Percentiles rank a stretch among this genome's conserved stretches.
Conservation (phyloP, 164 flowering plant species). For the Macadamia tetraphylla region DNA sequence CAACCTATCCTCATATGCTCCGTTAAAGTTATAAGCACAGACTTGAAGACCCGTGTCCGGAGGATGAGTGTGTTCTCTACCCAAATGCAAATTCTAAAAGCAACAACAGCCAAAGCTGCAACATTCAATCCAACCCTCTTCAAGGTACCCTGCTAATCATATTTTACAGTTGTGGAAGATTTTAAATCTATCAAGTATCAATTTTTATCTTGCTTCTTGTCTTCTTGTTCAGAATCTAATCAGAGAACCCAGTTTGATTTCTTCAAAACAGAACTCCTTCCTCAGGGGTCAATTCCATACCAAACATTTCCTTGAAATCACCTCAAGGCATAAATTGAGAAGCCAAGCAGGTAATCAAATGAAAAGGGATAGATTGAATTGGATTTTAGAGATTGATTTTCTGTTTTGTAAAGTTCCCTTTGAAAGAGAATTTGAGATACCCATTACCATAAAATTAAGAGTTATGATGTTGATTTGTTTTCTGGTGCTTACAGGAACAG, state of each 20-base stretch:
- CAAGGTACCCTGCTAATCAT: slow-evolving; percentile 21
- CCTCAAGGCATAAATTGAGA: slow-evolving; percentile 9
- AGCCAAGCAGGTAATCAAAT: slow-evolving; percentile 14
- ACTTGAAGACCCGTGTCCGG: neutral
- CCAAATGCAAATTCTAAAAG: slow-evolving; percentile 23
- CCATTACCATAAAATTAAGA: too few species aligned
- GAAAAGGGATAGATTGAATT: neutral
- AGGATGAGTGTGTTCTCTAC: slow-evolving; percentile 20
- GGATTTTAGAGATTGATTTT: too few species aligned
- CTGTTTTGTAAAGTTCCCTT: too few species aligned
- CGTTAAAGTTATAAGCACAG: too few species aligned
- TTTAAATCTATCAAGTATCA: neutral
- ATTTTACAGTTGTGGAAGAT: too few species aligned
- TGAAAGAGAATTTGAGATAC: too few species aligned
- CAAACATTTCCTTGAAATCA: slow-evolving; percentile 14
- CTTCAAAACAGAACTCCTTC: slow-evolving; percentile 28
- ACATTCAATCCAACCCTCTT: slow-evolving; percentile 14
- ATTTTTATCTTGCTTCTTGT: neutral
- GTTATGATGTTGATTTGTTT: too few species aligned
- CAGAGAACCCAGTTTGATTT: slow-evolving; percentile 19
- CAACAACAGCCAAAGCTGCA: slow-evolving; percentile 10
- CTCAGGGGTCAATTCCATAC: slow-evolving; percentile 30
- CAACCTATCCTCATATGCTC: too few species aligned
- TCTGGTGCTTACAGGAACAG: too few species aligned
- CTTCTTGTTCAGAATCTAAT: slow-evolving; percentile 18